Evolutionary conservation across 345 rosid species (phyloP).

Genomic region (Citrus medica): DNA sequence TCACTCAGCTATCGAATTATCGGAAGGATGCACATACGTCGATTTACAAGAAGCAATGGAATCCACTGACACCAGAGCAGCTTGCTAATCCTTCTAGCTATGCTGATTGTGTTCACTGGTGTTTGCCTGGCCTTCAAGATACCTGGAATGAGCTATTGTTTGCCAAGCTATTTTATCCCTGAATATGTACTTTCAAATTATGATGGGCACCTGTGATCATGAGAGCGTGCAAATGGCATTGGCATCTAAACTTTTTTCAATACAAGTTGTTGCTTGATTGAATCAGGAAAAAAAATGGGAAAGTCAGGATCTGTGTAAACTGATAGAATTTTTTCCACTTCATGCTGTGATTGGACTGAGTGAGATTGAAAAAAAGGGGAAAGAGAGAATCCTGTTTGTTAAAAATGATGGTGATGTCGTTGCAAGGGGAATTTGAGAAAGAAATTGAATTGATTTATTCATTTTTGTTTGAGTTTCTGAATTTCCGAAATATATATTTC

Average conservation of each 20-base stretch:
- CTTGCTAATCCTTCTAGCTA: conserved; percentile 66
- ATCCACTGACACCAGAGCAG: conserved; percentile 60
- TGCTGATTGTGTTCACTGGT: conserved; percentile 93
- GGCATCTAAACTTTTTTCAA: no score
- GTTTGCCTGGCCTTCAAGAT: conserved; percentile 91
- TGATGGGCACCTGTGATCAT: no score
- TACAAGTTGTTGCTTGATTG: no score
- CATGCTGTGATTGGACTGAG: no score
- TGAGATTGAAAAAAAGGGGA: no score
- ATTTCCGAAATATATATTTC: no score
- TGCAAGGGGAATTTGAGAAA: not conserved
- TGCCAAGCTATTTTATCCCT: conserved; percentile 77
- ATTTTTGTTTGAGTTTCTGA: not conserved
- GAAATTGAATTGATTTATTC: not conserved
- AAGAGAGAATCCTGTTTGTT: not conserved
- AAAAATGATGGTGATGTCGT: not conserved
- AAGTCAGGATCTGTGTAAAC: no score
- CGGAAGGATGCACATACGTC: conserved; percentile 90
- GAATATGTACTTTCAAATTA: not conserved
- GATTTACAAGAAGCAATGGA: conserved; percentile 93
- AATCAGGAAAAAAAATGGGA: no score
- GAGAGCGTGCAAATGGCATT: no score
- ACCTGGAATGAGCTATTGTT: conserved; percentile 94
- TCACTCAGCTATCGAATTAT: conserved; percentile 77
- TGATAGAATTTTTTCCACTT: no score